These are phyloP conservation scores for Saccharomycopsis hybrid DNA, from an alignment of 1,139 yeast species.

Conservation along the genomic window DNA sequence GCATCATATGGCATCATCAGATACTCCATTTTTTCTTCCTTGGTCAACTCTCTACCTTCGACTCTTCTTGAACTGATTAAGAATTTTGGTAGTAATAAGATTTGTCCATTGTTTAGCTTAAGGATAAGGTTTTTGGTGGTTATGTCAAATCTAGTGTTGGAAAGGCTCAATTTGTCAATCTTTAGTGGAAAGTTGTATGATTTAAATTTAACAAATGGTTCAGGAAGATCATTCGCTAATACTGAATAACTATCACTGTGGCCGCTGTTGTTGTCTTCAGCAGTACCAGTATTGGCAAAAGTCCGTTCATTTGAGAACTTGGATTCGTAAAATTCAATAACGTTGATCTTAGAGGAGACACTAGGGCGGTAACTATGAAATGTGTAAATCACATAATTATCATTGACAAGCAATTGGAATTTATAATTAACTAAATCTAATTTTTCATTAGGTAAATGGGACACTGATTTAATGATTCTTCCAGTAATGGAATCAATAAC, in stretches of 20 bases:
- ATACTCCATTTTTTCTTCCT: constrained; percentile 54
- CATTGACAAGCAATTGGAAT: constrained; percentile 60
- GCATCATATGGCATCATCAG: constrained; percentile 64
- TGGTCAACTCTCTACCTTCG: constrained; percentile 45
- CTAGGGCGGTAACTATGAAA: constrained; percentile 48
- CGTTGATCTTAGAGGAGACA: constrained; percentile 54
- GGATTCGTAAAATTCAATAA: constrained; percentile 75
- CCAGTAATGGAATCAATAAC: constrained; percentile 71
- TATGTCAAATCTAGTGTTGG: constrained; percentile 68
- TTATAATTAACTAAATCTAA: constrained; percentile 36
- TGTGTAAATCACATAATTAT: constrained; percentile 76
- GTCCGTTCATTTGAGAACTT: constrained; percentile 40
- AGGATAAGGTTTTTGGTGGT: constrained; percentile 63
- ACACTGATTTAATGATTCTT: constrained; percentile 43
- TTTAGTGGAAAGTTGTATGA: constrained; percentile 59
- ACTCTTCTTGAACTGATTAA: constrained; percentile 49
- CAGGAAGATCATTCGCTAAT: constrained; percentile 26
- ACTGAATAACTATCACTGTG: not conserved
- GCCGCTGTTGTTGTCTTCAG: constrained; percentile 10
- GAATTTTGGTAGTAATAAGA: constrained; percentile 64
- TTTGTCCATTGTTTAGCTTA: constrained; percentile 52
- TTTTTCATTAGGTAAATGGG: constrained; percentile 32
- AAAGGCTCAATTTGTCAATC: constrained; percentile 45
- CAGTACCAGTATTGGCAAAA: constrained; percentile 1
- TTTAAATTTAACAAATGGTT: constrained; percentile 44